phyloP scores from a whole-genome alignment of 73 alveolate species.

The Effrenium voratum region DNA sequence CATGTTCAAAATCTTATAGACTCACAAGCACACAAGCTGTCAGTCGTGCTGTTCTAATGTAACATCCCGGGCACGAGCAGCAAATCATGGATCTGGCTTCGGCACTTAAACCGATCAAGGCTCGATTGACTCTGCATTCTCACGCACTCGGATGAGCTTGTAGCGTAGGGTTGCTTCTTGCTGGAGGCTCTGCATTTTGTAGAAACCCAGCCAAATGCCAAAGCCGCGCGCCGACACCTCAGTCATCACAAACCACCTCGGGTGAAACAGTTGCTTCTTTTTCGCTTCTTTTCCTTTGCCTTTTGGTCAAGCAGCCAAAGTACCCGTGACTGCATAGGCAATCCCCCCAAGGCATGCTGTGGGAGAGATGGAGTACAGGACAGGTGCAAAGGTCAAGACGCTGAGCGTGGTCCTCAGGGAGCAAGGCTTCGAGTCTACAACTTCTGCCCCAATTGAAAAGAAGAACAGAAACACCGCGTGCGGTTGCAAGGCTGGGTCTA shows the following conservation, averaged over 20 bases:
- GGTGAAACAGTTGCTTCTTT: not conserved
- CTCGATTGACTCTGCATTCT: conserved; percentile 82
- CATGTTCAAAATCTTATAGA: too few relatives aligned
- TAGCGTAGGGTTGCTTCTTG: conserved; percentile 78
- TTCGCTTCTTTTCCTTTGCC: not conserved
- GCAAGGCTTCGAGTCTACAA: too few relatives aligned
- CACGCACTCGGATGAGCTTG: conserved; percentile 84
- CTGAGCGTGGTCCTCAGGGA: conserved; percentile 27
- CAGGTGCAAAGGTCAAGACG: conserved; percentile 51
- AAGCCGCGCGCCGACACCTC: conserved; percentile 22
- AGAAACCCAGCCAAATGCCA: conserved; percentile 57
- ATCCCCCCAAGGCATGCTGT: conserved; percentile 60
- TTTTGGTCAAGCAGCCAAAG: not conserved
- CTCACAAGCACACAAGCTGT: too few relatives aligned
- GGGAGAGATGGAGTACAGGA: conserved; percentile 79
- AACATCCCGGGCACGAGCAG: too few relatives aligned
- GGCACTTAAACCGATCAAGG: too few relatives aligned
- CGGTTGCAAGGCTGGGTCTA: too few relatives aligned
- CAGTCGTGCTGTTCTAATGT: too few relatives aligned
- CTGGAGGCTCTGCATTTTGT: conserved; percentile 54
- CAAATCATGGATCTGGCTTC: too few relatives aligned
- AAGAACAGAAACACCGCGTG: too few relatives aligned
- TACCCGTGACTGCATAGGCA: conserved; percentile 23
- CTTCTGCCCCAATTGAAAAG: too few relatives aligned
- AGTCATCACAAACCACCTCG: conserved; percentile 32